Evolutionary conservation across 768 basidiomycete genomes (phyloP).

Genomic region (Holtermannia corniformis): DNA sequence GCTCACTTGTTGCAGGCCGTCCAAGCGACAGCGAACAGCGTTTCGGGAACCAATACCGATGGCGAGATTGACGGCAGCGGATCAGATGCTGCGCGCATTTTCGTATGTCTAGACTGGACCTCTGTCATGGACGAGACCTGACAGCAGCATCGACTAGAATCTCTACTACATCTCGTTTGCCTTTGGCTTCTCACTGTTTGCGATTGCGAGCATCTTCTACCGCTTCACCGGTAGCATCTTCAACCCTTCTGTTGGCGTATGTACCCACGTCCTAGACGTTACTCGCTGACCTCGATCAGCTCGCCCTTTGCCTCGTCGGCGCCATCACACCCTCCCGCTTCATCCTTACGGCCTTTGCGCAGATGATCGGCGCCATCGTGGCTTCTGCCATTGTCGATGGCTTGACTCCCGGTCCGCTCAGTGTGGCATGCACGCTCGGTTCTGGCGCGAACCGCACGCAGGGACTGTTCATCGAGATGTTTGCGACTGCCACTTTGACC

Average conservation of each 20-base stretch:
- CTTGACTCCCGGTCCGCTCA: conserved; percentile 28
- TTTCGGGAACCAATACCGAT: conserved; percentile 2
- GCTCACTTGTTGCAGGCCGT: conserved; percentile 13
- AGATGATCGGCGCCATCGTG: conserved; percentile 31
- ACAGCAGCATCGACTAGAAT: conserved; percentile 5
- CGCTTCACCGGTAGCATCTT: conserved; percentile 37
- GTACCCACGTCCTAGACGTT: no score
- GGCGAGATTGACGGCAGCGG: conserved; percentile 4
- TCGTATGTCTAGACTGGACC: conserved; percentile 4
- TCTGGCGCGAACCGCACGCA: conserved; percentile 25
- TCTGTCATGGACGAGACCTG: background rate
- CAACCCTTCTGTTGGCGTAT: conserved; percentile 34
- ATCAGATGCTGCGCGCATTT: conserved; percentile 13
- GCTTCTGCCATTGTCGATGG: conserved; percentile 34
- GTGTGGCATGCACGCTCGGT: conserved; percentile 18
- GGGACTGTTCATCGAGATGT: conserved; percentile 40
- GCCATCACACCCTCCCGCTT: conserved; percentile 35
- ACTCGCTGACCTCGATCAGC: no score
- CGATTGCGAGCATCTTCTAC: conserved; percentile 35
- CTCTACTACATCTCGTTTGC: conserved; percentile 29
- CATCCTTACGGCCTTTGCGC: conserved; percentile 22
- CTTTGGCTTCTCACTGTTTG: conserved; percentile 32
- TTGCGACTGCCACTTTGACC: conserved; percentile 31
- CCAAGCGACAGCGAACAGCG: conserved; percentile 24
- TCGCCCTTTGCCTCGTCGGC: conserved; percentile 30